phyloP scores from a whole-genome alignment of 345 rosid genomes.

The Citropsis articulata region DNA sequence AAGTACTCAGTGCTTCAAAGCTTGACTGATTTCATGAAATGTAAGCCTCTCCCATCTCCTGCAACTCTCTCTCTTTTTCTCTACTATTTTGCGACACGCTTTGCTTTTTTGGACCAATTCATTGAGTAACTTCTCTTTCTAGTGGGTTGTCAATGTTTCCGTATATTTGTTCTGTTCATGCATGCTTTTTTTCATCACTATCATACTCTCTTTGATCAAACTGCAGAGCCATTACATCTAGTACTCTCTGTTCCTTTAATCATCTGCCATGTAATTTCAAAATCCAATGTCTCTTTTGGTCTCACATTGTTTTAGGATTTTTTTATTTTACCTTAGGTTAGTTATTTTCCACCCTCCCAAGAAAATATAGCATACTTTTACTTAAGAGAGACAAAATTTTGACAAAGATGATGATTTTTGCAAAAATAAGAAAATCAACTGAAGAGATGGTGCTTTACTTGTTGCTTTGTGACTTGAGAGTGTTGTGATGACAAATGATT shows the following conservation, averaged over 20 bases:
- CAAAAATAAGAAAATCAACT: conserved; percentile 2
- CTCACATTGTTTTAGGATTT: conserved; percentile 8
- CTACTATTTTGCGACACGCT: not conserved
- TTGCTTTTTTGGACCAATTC: conserved; percentile 17
- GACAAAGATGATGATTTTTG: conserved; percentile 4
- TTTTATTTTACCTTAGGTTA: not conserved
- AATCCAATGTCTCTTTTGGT: conserved; percentile 16
- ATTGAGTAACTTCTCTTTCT: conserved; percentile 1
- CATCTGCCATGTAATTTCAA: conserved; percentile 14
- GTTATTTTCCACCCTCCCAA: too few species aligned
- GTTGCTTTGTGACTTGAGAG: conserved; percentile 12
- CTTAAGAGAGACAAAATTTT: not conserved
- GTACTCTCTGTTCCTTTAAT: conserved; percentile 16
- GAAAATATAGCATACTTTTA: not conserved
- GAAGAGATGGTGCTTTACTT: conserved; percentile 7
- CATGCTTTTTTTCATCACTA: conserved; percentile 8
- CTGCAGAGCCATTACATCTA: not conserved
- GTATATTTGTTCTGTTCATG: not conserved
- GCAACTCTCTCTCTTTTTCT: not conserved
- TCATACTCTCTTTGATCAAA: conserved; percentile 5
- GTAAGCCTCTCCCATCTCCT: conserved; percentile 10
- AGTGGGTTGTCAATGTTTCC: conserved; percentile 4
- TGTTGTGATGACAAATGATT: conserved; percentile 19
- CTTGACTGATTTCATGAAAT: conserved; percentile 2
- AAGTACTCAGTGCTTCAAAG: not conserved